Percentiles rank a stretch among this genome's conserved stretches.
Conservation (phyloP, 352 stramenopile genomes). For the Phytophthora melonis region DNA sequence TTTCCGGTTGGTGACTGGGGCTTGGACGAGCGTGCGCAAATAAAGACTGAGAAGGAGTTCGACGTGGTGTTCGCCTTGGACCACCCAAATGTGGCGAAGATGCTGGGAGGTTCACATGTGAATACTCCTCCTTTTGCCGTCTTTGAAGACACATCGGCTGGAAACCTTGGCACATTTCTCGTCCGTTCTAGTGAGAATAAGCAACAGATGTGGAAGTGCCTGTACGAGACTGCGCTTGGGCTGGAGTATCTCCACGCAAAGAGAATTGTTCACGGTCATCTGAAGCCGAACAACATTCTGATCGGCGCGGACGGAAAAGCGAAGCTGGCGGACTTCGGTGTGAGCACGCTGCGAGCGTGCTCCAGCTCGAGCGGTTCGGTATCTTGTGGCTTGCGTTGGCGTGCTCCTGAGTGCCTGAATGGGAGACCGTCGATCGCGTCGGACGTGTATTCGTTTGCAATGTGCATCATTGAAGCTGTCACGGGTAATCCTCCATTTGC, state of each 20-base stretch:
- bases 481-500: slow-evolving; percentile 31
- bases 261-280: slow-evolving; percentile 70
- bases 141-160: background rate
- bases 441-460: slow-evolving; percentile 46
- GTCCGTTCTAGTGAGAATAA: background rate
- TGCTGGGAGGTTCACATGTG: background rate
- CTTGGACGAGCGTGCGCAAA: background rate
- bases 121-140: background rate
- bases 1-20: background rate
- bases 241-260: slow-evolving; percentile 60
- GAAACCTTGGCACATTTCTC: background rate
- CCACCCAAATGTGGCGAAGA: background rate
- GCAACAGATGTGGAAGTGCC: background rate
- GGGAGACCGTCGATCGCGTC: slow-evolving; percentile 27
- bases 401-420: slow-evolving; percentile 41
- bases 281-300: slow-evolving; percentile 59
- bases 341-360: background rate
- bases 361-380: background rate
- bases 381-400: slow-evolving; percentile 28
- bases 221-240: background rate
- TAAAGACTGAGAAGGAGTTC: background rate
- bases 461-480: slow-evolving; percentile 43
- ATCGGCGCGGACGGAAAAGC: slow-evolving; percentile 33
- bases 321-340: slow-evolving; percentile 39
- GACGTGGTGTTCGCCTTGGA: background rate